phyloP scores from a whole-genome alignment of 2,329 filamentous ascomycete genomes.

The Talaromyces sp. region DNA sequence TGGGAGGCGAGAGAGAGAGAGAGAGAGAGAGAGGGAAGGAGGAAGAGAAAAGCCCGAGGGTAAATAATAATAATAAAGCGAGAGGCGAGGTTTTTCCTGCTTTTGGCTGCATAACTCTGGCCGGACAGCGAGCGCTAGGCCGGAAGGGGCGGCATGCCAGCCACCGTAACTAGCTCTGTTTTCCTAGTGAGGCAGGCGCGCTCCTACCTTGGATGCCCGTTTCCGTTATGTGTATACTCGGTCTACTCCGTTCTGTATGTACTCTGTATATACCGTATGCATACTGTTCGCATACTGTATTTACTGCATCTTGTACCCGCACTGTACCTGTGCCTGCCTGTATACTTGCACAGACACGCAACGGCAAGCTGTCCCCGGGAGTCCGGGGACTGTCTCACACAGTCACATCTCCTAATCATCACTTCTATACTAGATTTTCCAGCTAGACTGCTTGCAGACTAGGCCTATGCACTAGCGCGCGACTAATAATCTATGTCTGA shows the following conservation, averaged over 20 bases:
- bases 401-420: not conserved
- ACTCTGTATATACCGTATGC: not conserved
- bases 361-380: not conserved
- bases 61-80: not conserved
- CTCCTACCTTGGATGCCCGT: not conserved
- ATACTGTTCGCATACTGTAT: not conserved
- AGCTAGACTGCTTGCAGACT: not conserved
- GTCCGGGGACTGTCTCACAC: not conserved
- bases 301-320: too few relatives aligned
- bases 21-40: not conserved
- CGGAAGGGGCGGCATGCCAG: constrained; percentile 5
- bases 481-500: not conserved
- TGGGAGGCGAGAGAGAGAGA: not conserved
- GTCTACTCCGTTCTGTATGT: not conserved
- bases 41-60: not conserved
- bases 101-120: not conserved
- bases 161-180: not conserved
- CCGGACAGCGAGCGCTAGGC: not conserved
- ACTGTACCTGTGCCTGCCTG: too few relatives aligned
- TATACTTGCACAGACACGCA: not conserved
- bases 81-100: not conserved
- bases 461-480: not conserved
- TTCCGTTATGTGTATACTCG: too few relatives aligned
- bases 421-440: not conserved
- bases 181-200: too few relatives aligned